Evolutionary conservation across 441 rosid genomes (phyloP).

Genomic region (Breynia disticha): DNA sequence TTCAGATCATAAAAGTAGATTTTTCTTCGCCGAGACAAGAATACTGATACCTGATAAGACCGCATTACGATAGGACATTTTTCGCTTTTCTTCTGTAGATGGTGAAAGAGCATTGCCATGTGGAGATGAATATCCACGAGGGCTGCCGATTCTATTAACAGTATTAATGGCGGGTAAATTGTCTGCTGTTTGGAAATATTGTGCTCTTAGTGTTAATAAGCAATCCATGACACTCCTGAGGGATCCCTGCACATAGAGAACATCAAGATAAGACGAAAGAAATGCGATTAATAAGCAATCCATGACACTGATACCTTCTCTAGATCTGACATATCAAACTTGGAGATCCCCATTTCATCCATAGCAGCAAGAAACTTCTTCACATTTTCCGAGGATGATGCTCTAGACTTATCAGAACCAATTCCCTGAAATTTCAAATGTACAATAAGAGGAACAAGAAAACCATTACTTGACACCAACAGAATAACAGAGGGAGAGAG

Average conservation of each 20-base stretch:
- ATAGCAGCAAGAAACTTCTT: conserved; percentile 29
- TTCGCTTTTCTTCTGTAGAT: conserved; percentile 36
- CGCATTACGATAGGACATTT: conserved; percentile 23
- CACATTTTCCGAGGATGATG: conserved; percentile 23
- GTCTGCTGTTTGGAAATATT: conserved; percentile 20
- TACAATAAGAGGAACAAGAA: conserved; percentile 7
- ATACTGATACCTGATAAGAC: conserved; percentile 28
- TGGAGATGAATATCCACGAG: conserved; percentile 22
- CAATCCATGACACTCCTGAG: conserved; percentile 41
- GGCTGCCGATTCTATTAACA: conserved; percentile 20
- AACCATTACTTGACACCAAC: background rate
- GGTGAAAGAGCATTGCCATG: conserved; percentile 27
- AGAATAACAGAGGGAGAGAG: background rate
- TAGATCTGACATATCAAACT: conserved; percentile 39
- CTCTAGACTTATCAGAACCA: conserved; percentile 18
- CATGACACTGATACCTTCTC: conserved; percentile 35
- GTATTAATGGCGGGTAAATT: conserved; percentile 8
- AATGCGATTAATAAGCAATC: background rate
- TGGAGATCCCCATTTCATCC: conserved; percentile 37
- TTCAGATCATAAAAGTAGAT: background rate
- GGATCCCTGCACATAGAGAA: conserved; percentile 35
- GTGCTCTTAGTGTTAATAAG: conserved; percentile 32
- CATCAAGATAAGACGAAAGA: background rate
- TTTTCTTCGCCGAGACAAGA: background rate
- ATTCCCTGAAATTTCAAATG: conserved; percentile 26